Base-by-base conservation (phyloP, 1,284 basidiomycete species). In the Sporisorium iseilematis-ciliati region DNA sequence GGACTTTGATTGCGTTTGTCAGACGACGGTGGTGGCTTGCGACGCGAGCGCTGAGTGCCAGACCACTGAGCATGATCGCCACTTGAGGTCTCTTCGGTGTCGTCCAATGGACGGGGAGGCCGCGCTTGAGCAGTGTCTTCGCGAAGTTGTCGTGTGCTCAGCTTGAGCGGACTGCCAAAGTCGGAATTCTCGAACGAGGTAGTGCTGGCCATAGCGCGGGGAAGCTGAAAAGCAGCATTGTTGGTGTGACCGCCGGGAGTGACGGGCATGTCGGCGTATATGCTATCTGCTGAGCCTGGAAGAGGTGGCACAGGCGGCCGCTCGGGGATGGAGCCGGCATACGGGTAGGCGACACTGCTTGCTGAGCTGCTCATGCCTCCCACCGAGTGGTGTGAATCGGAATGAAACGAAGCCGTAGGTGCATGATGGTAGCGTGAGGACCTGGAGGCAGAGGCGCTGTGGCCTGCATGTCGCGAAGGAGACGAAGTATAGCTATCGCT, bases 231-330 rank as follows among this genome's bases (percentile, higher is more conserved):
- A 18, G 68, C 65, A 25, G 76, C 64, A 23, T 65, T 62, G 63
- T 65, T 66, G 43, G 72, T 62, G 12, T 69, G 68, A 1, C 68
- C 67, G 21, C 65, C 68, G 2, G 73, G 69, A 2, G 76, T 73
- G 56, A 71, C 66, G 3, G 76, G 72, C 64, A 67, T 63, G 25
- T 66, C 66, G 38, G 56, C 59, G 38, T 69, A 67, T 21, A 62
- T 42, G 56, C 58, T 65, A 33, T 71, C 63, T n/a, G 31, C 53
- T n/a, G 57, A 46, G 33, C 31, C 51, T 12, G 76, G 76, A n/a
- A 78, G 64, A n/a, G 76, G 76, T 21, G 76, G 76, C 8, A 78
- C 59, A 5, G 76, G 76, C 3, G 76, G 76, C 21, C 73, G 55
- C 26, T 71, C 67, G 41, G 46, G 29, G 41, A 62, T 48, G 12